Evolutionary conservation across 331 rosid genomes (phyloP).

Genomic region (Arachis monticola): DNA sequence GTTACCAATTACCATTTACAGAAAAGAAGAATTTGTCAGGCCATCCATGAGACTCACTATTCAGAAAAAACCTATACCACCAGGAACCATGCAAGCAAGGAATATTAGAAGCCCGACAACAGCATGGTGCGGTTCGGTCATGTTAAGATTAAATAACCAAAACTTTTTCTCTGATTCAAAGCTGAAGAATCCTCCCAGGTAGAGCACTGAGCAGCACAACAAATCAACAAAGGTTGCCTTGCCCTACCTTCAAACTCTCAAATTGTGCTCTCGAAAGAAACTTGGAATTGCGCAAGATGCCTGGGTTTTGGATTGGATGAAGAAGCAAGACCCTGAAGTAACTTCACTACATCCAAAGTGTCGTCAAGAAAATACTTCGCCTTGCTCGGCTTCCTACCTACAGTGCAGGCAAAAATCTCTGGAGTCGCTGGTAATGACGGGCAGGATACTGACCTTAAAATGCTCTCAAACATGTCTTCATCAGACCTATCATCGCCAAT

Average conservation of each 20-base stretch:
- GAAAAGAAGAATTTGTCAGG: slow-evolving; percentile 48
- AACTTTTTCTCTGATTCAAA: slow-evolving; percentile 27
- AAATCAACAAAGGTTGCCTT: slow-evolving; percentile 30
- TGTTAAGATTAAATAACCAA: slow-evolving; percentile 38
- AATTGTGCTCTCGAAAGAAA: slow-evolving; percentile 79
- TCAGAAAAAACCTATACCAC: slow-evolving; percentile 37
- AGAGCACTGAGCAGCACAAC: slow-evolving; percentile 28
- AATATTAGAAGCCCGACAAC: slow-evolving; percentile 38
- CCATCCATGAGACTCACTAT: slow-evolving; percentile 26
- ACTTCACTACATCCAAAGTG: slow-evolving; percentile 62
- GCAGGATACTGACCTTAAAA: slow-evolving; percentile 60
- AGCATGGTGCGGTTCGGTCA: slow-evolving; percentile 32
- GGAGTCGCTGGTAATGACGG: slow-evolving; percentile 64
- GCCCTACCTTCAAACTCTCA: slow-evolving; percentile 38
- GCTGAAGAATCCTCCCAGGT: slow-evolving; percentile 34
- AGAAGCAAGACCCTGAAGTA: slow-evolving; percentile 75
- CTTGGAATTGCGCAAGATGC: slow-evolving; percentile 60
- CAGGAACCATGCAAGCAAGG: slow-evolving; percentile 36
- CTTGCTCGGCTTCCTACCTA: slow-evolving; percentile 90
- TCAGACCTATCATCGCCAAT: slow-evolving; percentile 91
- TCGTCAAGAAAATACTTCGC: slow-evolving; percentile 88
- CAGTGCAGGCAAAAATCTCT: slow-evolving; percentile 85
- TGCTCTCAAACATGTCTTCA: slow-evolving; percentile 94
- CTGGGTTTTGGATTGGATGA: slow-evolving; percentile 76
- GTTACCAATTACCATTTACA: slow-evolving; percentile 71